Evolutionary conservation across 305 asterid genomes (phyloP), one percentile per base, ranked within the genome.

Genomic region (Ajuga reptans): DNA sequence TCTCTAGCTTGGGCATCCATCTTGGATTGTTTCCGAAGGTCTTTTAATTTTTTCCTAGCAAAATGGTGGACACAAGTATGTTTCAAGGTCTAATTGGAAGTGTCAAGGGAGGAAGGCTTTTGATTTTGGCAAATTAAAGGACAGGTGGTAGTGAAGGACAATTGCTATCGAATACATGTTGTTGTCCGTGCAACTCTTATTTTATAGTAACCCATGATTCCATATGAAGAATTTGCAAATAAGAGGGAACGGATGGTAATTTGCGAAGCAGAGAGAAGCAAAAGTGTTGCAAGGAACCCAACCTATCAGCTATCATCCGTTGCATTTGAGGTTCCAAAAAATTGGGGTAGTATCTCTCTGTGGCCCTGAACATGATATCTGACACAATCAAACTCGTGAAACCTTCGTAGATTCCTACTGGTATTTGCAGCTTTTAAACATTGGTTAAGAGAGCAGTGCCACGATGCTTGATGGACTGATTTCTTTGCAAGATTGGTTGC

Each of bases 291-390:
- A 12, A 27, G 34, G 55, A 45, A 24, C 42, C 45, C 33, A 49
- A 65, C 9, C 36, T 65, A 16, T 65, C 71, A 34, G 36, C 47
- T 10, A 12, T 45, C 17, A 17, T 31, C 24, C 24, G 4, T 45
- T 63, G 41, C 54, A 49, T 5, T 49, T 10, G 49, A 65, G 34
- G 42, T 36, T 15, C 47, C 18, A 10, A 24, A 31, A 34, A 15
- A 15, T 47, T 9, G 27, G 53, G 27, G 59, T 4, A 53, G 37
- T 53, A 24, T 53, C 29, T 7, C 14, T n/a, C n/a, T n/a, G n/a
- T 43, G 12, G 31, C 45, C 4, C 37, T 21, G 55, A 45, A 8
- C 71, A 65, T 66, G 71, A 18, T 66, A n/a, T 66, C 47, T 50
- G 62, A 6, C 11, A 51, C 24, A 6, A 34, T 5, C 51, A 36